These are phyloP conservation scores for Ophiobolus disseminans DNA, from an alignment of 2,329 filamentous ascomycete species.

Conservation along the genomic window DNA sequence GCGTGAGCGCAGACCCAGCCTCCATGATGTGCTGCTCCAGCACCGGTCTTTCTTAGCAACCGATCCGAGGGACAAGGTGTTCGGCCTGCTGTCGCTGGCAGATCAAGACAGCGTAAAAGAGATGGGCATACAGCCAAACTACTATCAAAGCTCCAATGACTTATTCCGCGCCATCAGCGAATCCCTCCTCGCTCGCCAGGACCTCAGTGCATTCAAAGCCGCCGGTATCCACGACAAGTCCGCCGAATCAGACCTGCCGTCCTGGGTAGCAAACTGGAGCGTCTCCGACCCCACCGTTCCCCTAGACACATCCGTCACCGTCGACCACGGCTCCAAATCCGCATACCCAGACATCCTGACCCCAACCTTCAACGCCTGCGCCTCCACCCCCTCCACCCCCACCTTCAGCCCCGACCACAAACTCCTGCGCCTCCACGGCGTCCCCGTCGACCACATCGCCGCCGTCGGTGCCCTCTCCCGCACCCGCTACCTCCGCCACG, in stretches of 20 bases:
- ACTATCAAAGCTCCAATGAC: conserved; percentile 10
- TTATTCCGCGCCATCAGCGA: conserved; percentile 10
- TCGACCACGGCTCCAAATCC: neutral
- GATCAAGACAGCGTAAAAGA: conserved; percentile 2
- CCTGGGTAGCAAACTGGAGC: conserved; percentile 26
- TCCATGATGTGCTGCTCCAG: conserved; percentile 11
- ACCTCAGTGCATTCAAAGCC: conserved; percentile 11
- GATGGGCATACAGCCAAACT: conserved; percentile 11
- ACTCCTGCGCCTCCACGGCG: conserved; percentile 10
- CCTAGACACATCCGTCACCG: conserved; percentile 1
- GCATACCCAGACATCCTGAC: neutral
- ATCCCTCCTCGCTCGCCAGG: conserved; percentile 2
- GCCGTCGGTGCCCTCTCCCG: conserved; percentile 8
- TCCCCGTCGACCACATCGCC: conserved; percentile 14
- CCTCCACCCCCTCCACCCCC: neutral
- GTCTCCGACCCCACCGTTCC: conserved; percentile 10
- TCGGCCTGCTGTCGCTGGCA: conserved; percentile 17
- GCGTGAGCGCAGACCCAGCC: neutral
- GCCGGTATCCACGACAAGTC: conserved; percentile 6
- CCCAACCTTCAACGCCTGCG: conserved; percentile 6
- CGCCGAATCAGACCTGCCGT: conserved; percentile 6
- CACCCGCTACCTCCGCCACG: conserved; percentile 14
- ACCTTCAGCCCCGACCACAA: conserved; percentile 2
- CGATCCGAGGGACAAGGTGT: conserved; percentile 22
- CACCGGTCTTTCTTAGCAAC: conserved; percentile 17